Base-by-base conservation (phyloP, 371 early-diverging fungal genomes). In the Mucor saturninus region DNA sequence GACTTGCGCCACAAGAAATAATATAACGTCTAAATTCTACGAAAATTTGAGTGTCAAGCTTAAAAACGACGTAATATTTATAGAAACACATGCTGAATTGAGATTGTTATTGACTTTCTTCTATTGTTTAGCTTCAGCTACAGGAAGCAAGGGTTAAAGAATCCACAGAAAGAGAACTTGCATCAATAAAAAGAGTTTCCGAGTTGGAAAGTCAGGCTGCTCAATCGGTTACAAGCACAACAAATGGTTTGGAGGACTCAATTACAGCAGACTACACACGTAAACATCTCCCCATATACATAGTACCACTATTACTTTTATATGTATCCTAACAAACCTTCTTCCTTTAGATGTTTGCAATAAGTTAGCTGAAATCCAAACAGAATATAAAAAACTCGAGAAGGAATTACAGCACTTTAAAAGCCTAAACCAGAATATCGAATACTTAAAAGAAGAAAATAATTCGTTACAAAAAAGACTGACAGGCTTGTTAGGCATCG, bases 361-460 rank as follows among this genome's bases (percentile, higher is more conserved):
- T 48, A 39, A 53, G 2, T 31, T 45, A 8, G 7, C 30, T 3
- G 26, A 61, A 26, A 45, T 59, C 15, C 40, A 59, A 55, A 48
- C 54, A 8, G 55, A 78, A 49, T 75, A 73, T 28, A 38, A 60
- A 30, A 67, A 73, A 29, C 42, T 76, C 48, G 58, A 55, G 26
- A 35, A 66, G 1, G 73, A 79, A 11, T 68, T 75, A 30, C 69
- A 65, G 21, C 77, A 76, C 42, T 71, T 63, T 53, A 71, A 74
- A 40, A 68, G 74, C 37, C 62, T 73, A 56, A 71, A 72, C 46
- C 62, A 72, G 48, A 76, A 76, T 53, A 66, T 68, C 2, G 75
- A 76, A 51, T 62, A 71, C 0, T 64, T 73, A 62, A 48, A 77
- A 75, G 26, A 63, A 73, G 39, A 76, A 73, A 52, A 42, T 58